Percentiles rank a stretch among this genome's conserved stretches.
These are phyloP conservation scores for Colletotrichum liriopes DNA, from an alignment of 2,329 filamentous ascomycete species.

Conservation along the genomic window DNA sequence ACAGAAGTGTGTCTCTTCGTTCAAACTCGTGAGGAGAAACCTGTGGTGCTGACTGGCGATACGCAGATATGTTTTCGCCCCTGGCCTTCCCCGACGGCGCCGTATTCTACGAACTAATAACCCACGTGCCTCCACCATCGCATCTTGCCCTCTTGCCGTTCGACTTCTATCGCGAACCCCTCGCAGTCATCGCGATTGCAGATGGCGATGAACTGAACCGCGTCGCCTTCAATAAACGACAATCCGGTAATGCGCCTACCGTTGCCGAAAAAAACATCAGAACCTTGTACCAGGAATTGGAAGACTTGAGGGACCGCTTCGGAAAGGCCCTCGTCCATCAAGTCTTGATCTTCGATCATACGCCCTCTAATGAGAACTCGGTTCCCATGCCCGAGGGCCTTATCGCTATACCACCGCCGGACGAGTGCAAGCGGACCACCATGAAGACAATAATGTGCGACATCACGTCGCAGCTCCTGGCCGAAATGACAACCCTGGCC, in stretches of 20 bases:
- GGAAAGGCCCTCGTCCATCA: slow-evolving; percentile 84
- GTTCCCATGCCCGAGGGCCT: slow-evolving; percentile 78
- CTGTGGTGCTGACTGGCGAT: slow-evolving; percentile 22
- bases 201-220: slow-evolving; percentile 81
- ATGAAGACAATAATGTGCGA: slow-evolving; percentile 87
- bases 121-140: slow-evolving; percentile 83
- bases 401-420: slow-evolving; percentile 77
- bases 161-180: slow-evolving; percentile 88
- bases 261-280: slow-evolving; percentile 71
- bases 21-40: not conserved
- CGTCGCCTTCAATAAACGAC: slow-evolving; percentile 67
- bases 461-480: slow-evolving; percentile 80
- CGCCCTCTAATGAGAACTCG: slow-evolving; percentile 61
- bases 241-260: slow-evolving; percentile 67
- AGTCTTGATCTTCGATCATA: slow-evolving; percentile 85
- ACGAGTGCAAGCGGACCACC: slow-evolving; percentile 81
- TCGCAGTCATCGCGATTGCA: slow-evolving; percentile 87
- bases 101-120: slow-evolving; percentile 90
- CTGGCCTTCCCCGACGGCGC: slow-evolving; percentile 88
- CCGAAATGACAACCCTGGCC: slow-evolving; percentile 82
- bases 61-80: slow-evolving; percentile 91
- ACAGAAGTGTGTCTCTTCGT: slow-evolving; percentile 76
- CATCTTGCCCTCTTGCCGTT: slow-evolving; percentile 88
- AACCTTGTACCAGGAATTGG: slow-evolving; percentile 76
- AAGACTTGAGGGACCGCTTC: slow-evolving; percentile 80